Conservation (phyloP, 345 rosid species). For the Trapa incisa region DNA sequence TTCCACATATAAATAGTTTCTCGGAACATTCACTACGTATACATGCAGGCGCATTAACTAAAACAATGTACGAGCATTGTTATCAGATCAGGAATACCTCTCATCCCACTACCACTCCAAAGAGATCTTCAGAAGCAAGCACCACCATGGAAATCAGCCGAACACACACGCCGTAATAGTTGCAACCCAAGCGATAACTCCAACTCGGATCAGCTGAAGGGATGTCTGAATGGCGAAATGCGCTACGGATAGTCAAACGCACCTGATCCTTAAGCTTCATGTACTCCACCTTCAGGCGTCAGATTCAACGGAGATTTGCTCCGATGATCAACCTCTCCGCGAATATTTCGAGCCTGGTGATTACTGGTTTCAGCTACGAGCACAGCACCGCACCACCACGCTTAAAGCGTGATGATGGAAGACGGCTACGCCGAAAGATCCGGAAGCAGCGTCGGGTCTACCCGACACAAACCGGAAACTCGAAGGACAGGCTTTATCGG, state of each 20-base stretch:
- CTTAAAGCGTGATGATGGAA: too few species aligned
- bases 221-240: not conserved
- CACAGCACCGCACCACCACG: too few species aligned
- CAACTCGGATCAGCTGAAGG: not conserved
- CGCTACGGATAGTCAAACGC: not conserved
- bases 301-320: not conserved
- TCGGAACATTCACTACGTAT: not conserved
- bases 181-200: not conserved
- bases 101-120: not conserved
- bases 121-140: not conserved
- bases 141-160: not conserved
- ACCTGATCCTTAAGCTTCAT: conserved; percentile 78
- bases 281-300: conserved; percentile 43
- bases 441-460: not conserved
- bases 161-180: not conserved
- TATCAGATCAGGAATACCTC: not conserved
- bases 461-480: not conserved
- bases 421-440: not conserved
- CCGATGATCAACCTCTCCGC: not conserved
- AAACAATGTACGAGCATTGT: not conserved
- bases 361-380: not conserved
- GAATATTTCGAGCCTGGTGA: conserved; percentile 3
- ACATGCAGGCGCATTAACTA: not conserved
- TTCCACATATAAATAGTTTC: not conserved
- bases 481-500: too few species aligned